Base-by-base conservation (phyloP, 345 rosid species). In the Hypericum androsaemum region DNA sequence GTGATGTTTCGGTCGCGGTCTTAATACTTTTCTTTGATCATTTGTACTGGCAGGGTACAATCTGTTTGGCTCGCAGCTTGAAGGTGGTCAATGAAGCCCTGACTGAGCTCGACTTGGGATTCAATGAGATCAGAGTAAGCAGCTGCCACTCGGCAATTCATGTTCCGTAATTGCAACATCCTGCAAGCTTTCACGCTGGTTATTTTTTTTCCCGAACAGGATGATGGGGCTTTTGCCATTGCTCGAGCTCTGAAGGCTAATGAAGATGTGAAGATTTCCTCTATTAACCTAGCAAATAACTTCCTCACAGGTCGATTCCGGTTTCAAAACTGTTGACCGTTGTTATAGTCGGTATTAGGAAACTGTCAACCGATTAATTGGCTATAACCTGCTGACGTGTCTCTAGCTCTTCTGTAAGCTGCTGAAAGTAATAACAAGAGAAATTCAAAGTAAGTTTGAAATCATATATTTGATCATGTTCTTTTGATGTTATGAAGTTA, bases 81-180 rank as follows among this genome's bases (percentile, higher is more conserved):
- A 90, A 82, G 75, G 98, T 90, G 63, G 96, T 87, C n/a, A 90
- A 84, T 63, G 96, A 90, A 79, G 86, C 88, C 65, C 66, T 90
- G 53, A 79, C 81, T 46, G 89, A 87, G 10, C 71, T 90, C 43
- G 95, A 90, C 71, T 63, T 87, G 56, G 98, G 87, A 71, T 90
- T 87, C 71, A 90, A 90, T 50, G 96, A 87, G 72, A 90, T 87
- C 43, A 73, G 95, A 81, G 97, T 86, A 76, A 62, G 35, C 12
- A 45, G 16, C 14, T 36, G 37, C 45, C 38, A 35, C 35, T 52
- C 43, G 6, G 32, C 14, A 8, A n/a, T 37, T 9, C n/a, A 35
- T 54, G 12, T 52, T 32, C 6, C 10, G 6, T 62, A 7, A 37
- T 13, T 46, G 39, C 41, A 46, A 37, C 37, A 10, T 41, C 12